phyloP scores from a whole-genome alignment of 306 rosid genomes.

The Elaeagnus macrophylla region DNA sequence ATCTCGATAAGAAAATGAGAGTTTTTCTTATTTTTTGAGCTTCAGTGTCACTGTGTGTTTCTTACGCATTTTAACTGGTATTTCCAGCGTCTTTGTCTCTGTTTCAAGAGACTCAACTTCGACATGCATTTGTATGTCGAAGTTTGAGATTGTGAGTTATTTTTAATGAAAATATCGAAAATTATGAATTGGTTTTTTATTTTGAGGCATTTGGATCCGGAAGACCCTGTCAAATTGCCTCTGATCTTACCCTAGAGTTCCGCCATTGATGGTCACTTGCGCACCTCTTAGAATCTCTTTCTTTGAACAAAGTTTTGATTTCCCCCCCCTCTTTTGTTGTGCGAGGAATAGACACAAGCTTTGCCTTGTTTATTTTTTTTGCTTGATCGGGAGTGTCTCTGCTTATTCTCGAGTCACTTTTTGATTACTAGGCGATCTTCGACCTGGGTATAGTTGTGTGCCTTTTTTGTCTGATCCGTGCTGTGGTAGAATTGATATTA shows the following conservation, averaged over 20 bases:
- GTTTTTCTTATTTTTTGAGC: conserved; percentile 1
- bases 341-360: not conserved
- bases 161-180: not conserved
- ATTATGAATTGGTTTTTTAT: conserved; percentile 3
- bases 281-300: not conserved
- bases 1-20: too few species aligned
- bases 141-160: not conserved
- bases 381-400: not conserved
- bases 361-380: not conserved
- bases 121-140: conserved; percentile 1
- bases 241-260: conserved; percentile 12
- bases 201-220: conserved; percentile 33
- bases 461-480: conserved; percentile 9
- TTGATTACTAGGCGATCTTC: conserved; percentile 24
- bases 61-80: conserved; percentile 21
- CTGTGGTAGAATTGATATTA: conserved; percentile 11
- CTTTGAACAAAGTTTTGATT: conserved; percentile 3
- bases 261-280: conserved; percentile 28
- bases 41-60: conserved; percentile 5
- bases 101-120: too few species aligned
- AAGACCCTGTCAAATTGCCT: conserved; percentile 35
- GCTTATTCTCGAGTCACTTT: not conserved
- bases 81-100: not conserved
- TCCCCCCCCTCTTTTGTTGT: not conserved
- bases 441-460: conserved; percentile 13